These are phyloP conservation scores for Neopestalotiopsis sp. DNA, from an alignment of 2,329 filamentous ascomycete species.

Conservation along the genomic window DNA sequence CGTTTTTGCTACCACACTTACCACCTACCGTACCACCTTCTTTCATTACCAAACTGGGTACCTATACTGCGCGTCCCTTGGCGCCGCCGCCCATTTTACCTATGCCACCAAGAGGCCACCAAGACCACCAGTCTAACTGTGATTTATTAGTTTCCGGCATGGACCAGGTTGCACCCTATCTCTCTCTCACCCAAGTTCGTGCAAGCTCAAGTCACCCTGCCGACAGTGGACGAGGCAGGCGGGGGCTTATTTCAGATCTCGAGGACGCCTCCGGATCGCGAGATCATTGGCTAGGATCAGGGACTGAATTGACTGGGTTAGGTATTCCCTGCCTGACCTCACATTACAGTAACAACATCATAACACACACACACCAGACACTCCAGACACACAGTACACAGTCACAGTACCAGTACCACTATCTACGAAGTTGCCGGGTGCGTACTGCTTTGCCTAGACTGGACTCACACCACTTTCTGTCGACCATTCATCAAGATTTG, in stretches of 20 bases:
- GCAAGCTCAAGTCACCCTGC: neutral
- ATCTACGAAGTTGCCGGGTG: no score
- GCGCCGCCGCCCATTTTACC: neutral
- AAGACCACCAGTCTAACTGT: neutral
- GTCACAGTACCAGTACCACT: no score
- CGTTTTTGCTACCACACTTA: neutral
- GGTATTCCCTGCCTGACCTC: neutral
- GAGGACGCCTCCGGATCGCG: neutral
- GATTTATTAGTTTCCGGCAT: neutral
- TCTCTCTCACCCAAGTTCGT: neutral
- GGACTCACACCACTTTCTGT: neutral
- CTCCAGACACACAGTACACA: no score
- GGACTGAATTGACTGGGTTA: neutral
- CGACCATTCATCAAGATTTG: neutral
- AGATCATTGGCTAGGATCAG: neutral
- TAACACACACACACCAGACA: no score
- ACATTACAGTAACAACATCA: no score
- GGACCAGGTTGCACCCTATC: neutral
- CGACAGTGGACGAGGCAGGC: neutral
- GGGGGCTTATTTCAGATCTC: conserved; percentile 1
- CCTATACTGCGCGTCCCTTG: neutral
- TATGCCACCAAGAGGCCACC: neutral
- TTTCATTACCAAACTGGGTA: neutral
- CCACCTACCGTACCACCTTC: neutral
- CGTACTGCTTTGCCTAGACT: no score